Base-by-base conservation (phyloP, 1,284 basidiomycete species). In the Tremellales sp. region DNA sequence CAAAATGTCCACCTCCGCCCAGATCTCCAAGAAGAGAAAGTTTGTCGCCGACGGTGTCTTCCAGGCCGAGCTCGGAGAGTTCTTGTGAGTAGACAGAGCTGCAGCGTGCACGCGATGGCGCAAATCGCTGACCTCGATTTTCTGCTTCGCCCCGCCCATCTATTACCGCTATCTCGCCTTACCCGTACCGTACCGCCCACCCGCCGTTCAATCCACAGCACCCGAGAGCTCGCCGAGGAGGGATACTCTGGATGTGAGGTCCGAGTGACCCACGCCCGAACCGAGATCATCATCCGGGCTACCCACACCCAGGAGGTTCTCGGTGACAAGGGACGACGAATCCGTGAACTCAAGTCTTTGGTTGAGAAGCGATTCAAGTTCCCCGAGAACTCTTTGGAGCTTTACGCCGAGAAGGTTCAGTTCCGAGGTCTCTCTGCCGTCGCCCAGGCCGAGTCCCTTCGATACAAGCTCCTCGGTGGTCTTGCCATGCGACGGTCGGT, bases 181-280 rank as follows among this genome's bases (percentile, higher is more conserved):
- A 33, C 29, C 29, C n/a, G 10, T 10, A 33, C 29, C 29, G 29
- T 33, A 33, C 29, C 29, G 10, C 10, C 29, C n/a, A 8, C 29
- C 29, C 29, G 29, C n/a, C n/a, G 8, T 33, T n/a, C 19, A n/a
- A 39, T 39, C 19, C 10, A 41, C 68, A 77, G 80, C 81, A 96
- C 89, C 60, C 91, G 94, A 66, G 94, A 98, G 79, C 89, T 98
- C 72, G 89, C 94, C 53, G 94, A 96, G 79, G 96, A 99, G 79
- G 96, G 96, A 70, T 99, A 98, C 84, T 97, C 96, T 77, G 96
- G 96, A 55, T 99, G 96, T 76, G 96, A 98, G 80, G 96, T 99
- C 77, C 92, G 96, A 73, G 93, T 97, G 58, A 98, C 96, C 66
- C 96, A 98, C 77, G 92, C 94, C 62, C 88, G 94, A 72, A 99